Evolutionary conservation across 768 basidiomycete species (phyloP).

Genomic region (Chiua virens): DNA sequence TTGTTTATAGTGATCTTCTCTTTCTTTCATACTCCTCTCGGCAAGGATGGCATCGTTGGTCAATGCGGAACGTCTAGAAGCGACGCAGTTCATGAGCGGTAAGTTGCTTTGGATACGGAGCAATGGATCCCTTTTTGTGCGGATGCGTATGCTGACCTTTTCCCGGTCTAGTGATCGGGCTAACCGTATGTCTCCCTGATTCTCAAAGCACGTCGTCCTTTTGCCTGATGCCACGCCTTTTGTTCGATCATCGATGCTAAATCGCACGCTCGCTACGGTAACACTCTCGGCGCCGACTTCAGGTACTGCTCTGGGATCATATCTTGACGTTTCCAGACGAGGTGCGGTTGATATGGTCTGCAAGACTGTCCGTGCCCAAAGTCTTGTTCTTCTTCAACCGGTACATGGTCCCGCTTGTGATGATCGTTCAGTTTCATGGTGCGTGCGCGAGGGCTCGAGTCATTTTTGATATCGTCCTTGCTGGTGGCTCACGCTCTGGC

Average conservation of each 20-base stretch:
- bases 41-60: slow-evolving; percentile 5
- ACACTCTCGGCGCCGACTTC: background rate
- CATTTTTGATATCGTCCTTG: background rate
- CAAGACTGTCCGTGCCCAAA: slow-evolving; percentile 28
- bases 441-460: slow-evolving; percentile 2
- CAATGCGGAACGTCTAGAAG: slow-evolving; percentile 10
- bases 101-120: background rate
- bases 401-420: slow-evolving; percentile 30
- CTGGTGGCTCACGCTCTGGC: background rate
- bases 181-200: slow-evolving; percentile 18
- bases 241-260: no score
- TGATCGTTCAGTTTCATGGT: slow-evolving; percentile 34
- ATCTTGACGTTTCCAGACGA: slow-evolving; percentile 35
- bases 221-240: no score
- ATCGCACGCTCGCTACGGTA: no score
- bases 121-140: background rate
- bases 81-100: slow-evolving; percentile 28
- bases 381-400: slow-evolving; percentile 35
- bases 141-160: slow-evolving; percentile 1
- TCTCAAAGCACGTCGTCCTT: no score
- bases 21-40: no score
- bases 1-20: no score
- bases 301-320: slow-evolving; percentile 37
- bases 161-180: slow-evolving; percentile 17
- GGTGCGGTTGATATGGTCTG: slow-evolving; percentile 33